Base-by-base conservation (phyloP, 768 basidiomycete genomes). In the Kwoniella sp. region DNA sequence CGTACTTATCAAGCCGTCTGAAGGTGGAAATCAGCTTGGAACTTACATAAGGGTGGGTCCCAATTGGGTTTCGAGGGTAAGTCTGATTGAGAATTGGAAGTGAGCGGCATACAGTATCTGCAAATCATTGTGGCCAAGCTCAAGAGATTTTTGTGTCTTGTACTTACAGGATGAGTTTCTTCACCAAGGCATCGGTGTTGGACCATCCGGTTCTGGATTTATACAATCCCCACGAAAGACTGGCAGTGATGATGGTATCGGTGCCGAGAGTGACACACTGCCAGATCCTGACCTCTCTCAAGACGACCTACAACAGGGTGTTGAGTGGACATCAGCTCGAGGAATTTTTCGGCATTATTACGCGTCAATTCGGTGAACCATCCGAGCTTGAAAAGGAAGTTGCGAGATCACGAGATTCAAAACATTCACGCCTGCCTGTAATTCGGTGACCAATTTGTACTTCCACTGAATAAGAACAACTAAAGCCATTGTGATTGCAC, bases 121-220 rank as follows among this genome's bases (percentile, higher is more conserved):
- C 22, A 58, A 21, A n/a, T n/a, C n/a, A n/a, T n/a, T n/a, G n/a
- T n/a, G n/a, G n/a, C n/a, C n/a, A n/a, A n/a, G n/a, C n/a, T n/a
- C n/a, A n/a, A n/a, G n/a, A n/a, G n/a, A n/a, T n/a, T n/a, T n/a
- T 24, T 5, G 55, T 17, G 9, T 17, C 21, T 4, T 24, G 48
- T 19, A 36, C 58, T 33, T 25, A 58, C 58, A 58, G 29, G 9
- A 58, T 15, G 9, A 58, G 24, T 46, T 58, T 58, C 46, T 53
- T 60, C 19, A 60, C 36, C 8, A 60, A 36, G 5, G 33, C 36
- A 40, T 73, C 72, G 59, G 72, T 73, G 52, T 68, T 62, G 2
- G 64, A 37, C 72, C 72, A 73, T 8, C 72, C 72, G 10, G 72
- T 73, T 25, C 61, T 60, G n/a, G 72, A 70, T 29, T 46, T 46